Evolutionary conservation across 805 yeast genomes (phyloP).

Genomic region (Candida ponderosae): DNA sequence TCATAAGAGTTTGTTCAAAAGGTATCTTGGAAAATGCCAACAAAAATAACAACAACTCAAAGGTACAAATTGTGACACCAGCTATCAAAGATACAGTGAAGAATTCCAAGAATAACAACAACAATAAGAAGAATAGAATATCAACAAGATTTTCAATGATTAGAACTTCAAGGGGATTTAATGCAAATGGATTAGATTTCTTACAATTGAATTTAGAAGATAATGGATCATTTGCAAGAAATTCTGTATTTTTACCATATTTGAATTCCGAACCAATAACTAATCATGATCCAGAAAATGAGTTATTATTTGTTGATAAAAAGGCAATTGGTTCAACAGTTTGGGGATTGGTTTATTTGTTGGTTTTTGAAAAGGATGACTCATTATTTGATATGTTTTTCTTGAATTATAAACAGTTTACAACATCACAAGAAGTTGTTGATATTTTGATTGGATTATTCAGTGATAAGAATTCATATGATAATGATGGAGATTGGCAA

Average conservation of each 20-base stretch:
- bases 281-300: slow-evolving; percentile 24
- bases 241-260: slow-evolving; percentile 29
- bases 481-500: slow-evolving; percentile 24
- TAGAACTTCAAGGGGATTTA: slow-evolving; percentile 20
- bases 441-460: slow-evolving; percentile 62
- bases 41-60: neutral
- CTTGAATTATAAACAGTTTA: slow-evolving; percentile 66
- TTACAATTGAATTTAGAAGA: slow-evolving; percentile 27
- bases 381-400: slow-evolving; percentile 67
- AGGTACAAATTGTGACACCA: too few relatives aligned
- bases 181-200: slow-evolving; percentile 23
- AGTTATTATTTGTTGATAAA: slow-evolving; percentile 46
- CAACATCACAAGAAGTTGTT: slow-evolving; percentile 56
- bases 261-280: slow-evolving; percentile 18
- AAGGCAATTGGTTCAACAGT: slow-evolving; percentile 63
- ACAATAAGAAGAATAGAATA: neutral
- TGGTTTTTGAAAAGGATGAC: slow-evolving; percentile 57
- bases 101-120: slow-evolving; percentile 1
- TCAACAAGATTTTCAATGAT: slow-evolving; percentile 26
- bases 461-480: slow-evolving; percentile 36
- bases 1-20: slow-evolving; percentile 51
- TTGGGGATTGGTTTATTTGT: slow-evolving; percentile 53
- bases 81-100: too few relatives aligned
- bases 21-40: slow-evolving; percentile 40
- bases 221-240: slow-evolving; percentile 25